Evolutionary conservation across 495 filamentous ascomycete species (phyloP).

Genomic region (Annulohypoxylon nitens): DNA sequence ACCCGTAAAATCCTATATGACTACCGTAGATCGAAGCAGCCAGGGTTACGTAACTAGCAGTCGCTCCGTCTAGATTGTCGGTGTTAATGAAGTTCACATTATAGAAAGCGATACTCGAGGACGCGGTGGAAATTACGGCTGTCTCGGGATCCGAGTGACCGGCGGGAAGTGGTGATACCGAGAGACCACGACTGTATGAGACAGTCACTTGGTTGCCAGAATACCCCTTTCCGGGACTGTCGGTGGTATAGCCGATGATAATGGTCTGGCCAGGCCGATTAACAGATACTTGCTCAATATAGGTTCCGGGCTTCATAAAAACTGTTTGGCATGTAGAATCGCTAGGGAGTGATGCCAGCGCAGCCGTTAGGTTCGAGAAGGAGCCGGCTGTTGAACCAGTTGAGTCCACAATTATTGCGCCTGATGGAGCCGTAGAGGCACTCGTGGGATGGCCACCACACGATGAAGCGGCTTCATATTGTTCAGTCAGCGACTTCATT

Average conservation of each 20-base stretch:
- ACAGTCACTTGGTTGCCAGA: constrained; percentile 12
- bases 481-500: not conserved
- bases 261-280: constrained; percentile 13
- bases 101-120: constrained; percentile 13
- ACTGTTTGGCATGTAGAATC: constrained; percentile 13
- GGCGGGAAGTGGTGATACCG: constrained; percentile 2
- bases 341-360: constrained; percentile 8
- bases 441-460: constrained; percentile 10
- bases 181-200: constrained; percentile 12
- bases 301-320: constrained; percentile 2
- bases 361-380: constrained; percentile 3
- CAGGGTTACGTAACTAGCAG: constrained; percentile 4
- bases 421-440: not conserved
- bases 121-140: constrained; percentile 11
- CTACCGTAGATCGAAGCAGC: constrained; percentile 11
- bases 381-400: not conserved
- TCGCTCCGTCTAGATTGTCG: constrained; percentile 9
- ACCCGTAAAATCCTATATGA: constrained; percentile 18
- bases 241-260: constrained; percentile 7
- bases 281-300: constrained; percentile 5
- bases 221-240: constrained; percentile 14
- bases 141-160: constrained; percentile 16
- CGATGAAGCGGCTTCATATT: not conserved
- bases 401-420: constrained; percentile 7
- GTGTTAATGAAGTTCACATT: constrained; percentile 21